Evolutionary conservation across 768 basidiomycete genomes (phyloP), one percentile per base, ranked within the genome.

Genomic region (Trametes sanguinea): DNA sequence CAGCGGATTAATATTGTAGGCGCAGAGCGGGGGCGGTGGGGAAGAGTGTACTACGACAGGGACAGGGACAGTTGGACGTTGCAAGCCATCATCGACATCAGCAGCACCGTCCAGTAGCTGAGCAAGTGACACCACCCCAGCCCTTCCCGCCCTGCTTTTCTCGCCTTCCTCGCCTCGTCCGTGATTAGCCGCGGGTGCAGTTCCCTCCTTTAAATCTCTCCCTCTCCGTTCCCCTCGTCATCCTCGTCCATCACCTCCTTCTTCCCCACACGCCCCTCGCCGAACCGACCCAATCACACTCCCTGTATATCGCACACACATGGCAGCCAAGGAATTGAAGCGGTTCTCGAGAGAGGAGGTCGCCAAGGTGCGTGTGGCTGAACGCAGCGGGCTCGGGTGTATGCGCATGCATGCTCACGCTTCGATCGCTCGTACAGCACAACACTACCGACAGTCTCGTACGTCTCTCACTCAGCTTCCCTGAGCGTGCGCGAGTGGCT

Each of bases 361-460:
- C 22, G 80, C 80, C 51, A 83, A 86, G 79, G 88, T 88, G 50
- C 43, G 65, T 62, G 30, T 77, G 71, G 1, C 13, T 7, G n/a
- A 16, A 14, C 16, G 40, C 39, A 16, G 10, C 27, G 16, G 33
- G 11, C 40, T 7, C 27, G 40, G 22, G 35, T 14, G 29, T 30
- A 55, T 44, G 29, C 46, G 30, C 43, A 22, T 32, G 32, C 48
- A 33, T 6, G 27, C 33, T 32, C 14, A 50, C 47, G 43, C 53
- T 8, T 6, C 8, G 22, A 4, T 35, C 11, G 27, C 33, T 52
- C 46, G 16, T 22, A 22, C 69, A 88, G 85, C 91, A 94, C 75
- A 88, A 87, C 73, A 87, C 81, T 64, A 77, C 82, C 40, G 90
- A 84, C 54, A 90, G 92, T 76, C 77, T 93, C 55, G 85, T 86